Conservation (phyloP, 257 asterid species). For the Nicotiana tabacum region DNA sequence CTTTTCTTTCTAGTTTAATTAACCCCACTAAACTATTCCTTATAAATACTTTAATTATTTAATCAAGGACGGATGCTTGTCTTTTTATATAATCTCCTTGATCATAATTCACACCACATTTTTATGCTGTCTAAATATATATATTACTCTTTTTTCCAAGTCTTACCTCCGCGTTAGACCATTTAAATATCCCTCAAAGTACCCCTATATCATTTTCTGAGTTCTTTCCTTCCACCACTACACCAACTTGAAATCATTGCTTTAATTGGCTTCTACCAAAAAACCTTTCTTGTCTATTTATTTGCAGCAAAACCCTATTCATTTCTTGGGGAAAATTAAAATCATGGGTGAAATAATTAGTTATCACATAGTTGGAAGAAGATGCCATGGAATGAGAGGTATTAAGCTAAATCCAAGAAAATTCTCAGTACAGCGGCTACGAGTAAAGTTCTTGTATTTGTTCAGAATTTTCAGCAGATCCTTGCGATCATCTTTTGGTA, state of each 20-base stretch:
- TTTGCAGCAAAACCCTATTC: background rate
- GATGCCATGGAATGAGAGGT: constrained; percentile 23
- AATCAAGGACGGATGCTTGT: too few relatives aligned
- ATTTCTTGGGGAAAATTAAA: background rate
- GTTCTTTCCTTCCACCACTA: constrained; percentile 7
- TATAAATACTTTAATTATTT: too few relatives aligned
- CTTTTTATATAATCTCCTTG: too few relatives aligned
- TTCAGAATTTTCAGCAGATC: constrained; percentile 19
- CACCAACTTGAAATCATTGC: constrained; percentile 17
- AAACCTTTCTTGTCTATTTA: background rate
- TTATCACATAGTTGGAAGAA: constrained; percentile 21
- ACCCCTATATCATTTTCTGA: constrained; percentile 15
- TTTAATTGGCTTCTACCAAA: background rate
- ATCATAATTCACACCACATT: background rate
- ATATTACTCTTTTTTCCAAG: background rate
- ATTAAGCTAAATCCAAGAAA: constrained; percentile 32
- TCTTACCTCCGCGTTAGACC: constrained; percentile 18
- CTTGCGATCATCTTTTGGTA: constrained; percentile 20
- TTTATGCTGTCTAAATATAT: background rate
- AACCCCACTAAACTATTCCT: too few relatives aligned
- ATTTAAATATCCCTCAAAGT: background rate
- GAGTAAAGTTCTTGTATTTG: constrained; percentile 27
- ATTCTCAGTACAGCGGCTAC: constrained; percentile 30
- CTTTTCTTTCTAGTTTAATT: too few relatives aligned
- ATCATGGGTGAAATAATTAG: constrained; percentile 11